Conservation (phyloP, 305 asterid species). For the Petunia hybrid region DNA sequence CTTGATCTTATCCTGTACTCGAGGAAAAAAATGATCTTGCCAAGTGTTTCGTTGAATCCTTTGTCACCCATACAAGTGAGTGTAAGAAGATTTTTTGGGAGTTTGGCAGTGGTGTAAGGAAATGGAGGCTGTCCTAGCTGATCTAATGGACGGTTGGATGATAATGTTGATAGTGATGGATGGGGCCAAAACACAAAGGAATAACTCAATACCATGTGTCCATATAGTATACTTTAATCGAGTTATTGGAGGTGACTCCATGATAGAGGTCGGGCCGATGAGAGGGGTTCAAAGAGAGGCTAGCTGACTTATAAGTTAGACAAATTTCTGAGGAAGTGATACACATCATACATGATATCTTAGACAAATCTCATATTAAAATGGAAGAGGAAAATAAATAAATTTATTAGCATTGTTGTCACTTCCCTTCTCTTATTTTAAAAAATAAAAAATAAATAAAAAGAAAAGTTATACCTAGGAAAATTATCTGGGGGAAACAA, state of each 20-base stretch:
- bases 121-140: not conserved
- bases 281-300: no score
- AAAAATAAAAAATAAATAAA: not conserved
- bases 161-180: not conserved
- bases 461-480: not conserved
- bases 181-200: not conserved
- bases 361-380: no score
- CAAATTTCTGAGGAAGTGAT: no score
- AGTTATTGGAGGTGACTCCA: no score
- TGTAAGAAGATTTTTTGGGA: not conserved
- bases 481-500: not conserved
- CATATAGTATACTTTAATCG: no score
- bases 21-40: not conserved
- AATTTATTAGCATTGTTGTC: not conserved
- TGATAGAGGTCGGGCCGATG: no score
- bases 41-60: not conserved
- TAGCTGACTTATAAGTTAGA: no score
- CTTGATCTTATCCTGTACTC: no score
- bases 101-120: no score
- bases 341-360: no score
- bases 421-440: not conserved
- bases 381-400: no score
- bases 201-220: not conserved
- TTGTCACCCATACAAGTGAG: not conserved
- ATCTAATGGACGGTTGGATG: slow-evolving; percentile 23